These are phyloP conservation scores for Grosmannia clavigera DNA, from an alignment of 2,329 filamentous ascomycete species.

Conservation along the genomic window DNA sequence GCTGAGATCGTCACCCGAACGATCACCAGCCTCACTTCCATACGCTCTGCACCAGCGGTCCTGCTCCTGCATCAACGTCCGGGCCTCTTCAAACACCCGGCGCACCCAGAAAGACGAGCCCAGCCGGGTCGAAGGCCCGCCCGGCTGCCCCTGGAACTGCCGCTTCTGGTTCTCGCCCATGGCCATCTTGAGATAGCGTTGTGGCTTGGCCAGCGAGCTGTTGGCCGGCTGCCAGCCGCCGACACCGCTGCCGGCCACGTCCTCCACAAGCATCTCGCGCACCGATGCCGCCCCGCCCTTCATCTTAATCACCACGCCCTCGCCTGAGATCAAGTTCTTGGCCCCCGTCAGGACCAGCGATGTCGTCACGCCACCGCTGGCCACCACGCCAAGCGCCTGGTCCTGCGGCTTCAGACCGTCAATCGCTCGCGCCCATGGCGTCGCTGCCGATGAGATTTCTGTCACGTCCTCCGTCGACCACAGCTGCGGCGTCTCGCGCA, in stretches of 20 bases:
- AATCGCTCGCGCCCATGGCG: slow-evolving; percentile 24
- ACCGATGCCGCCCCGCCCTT: slow-evolving; percentile 24
- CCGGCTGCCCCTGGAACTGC: slow-evolving; percentile 20
- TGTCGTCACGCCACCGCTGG: slow-evolving; percentile 31
- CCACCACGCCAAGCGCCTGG: slow-evolving; percentile 22
- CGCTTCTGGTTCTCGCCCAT: slow-evolving; percentile 32
- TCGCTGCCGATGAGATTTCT: slow-evolving; percentile 24
- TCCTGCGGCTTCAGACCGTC: slow-evolving; percentile 31
- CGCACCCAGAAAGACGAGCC: slow-evolving; percentile 27
- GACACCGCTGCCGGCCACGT: slow-evolving; percentile 5
- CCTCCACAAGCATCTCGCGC: slow-evolving; percentile 28
- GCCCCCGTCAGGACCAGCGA: slow-evolving; percentile 32
- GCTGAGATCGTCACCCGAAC: too few species aligned
- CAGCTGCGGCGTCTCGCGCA: slow-evolving; percentile 21
- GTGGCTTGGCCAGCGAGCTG: slow-evolving; percentile 13
- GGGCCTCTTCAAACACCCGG: slow-evolving; percentile 25
- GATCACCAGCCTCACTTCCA: not conserved
- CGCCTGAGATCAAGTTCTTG: slow-evolving; percentile 32
- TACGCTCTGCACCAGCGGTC: slow-evolving; percentile 15
- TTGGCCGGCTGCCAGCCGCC: slow-evolving; percentile 16
- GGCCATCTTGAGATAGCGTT: slow-evolving; percentile 32
- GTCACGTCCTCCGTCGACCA: slow-evolving; percentile 23
- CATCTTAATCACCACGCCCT: slow-evolving; percentile 30
- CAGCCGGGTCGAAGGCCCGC: slow-evolving; percentile 17
- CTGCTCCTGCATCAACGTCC: slow-evolving; percentile 23